These are phyloP conservation scores for Suillus weaverae DNA, from an alignment of 768 basidiomycete genomes.

Conservation along the genomic window DNA sequence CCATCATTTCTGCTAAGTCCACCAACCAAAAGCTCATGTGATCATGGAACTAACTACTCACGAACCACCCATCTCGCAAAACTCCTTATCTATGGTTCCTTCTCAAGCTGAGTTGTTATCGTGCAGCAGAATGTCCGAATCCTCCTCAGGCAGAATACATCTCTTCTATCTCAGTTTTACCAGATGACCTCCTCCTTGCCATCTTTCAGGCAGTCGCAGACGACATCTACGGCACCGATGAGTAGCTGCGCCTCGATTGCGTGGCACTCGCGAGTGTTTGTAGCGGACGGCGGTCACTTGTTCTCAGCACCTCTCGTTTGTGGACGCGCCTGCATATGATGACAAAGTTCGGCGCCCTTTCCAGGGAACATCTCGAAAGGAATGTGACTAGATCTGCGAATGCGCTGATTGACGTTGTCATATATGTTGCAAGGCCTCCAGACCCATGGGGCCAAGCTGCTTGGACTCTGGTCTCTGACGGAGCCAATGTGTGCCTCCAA, in stretches of 20 bases:
- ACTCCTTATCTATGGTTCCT: background rate
- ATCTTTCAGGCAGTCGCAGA: background rate
- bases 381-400: background rate
- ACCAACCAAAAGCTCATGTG: background rate
- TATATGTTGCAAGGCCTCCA: background rate
- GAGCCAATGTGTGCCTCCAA: background rate
- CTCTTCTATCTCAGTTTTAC: background rate
- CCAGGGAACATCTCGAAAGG: background rate
- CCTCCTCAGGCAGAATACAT: background rate
- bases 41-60: background rate
- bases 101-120: background rate
- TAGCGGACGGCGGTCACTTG: background rate
- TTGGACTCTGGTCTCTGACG: background rate
- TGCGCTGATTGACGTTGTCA: background rate
- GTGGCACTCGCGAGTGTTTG: background rate
- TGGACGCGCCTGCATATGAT: slow-evolving; percentile 1
- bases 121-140: background rate
- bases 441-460: background rate
- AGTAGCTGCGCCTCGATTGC: background rate
- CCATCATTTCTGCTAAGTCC: background rate
- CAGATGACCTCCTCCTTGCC: background rate
- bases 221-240: background rate
- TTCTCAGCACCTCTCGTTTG: background rate
- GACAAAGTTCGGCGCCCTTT: background rate
- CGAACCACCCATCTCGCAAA: background rate